Percentiles rank a stretch among this genome's conserved stretches.
Evolutionary conservation across 2,329 filamentous ascomycete genomes (phyloP).

Genomic region (Fusarium zealandicum): DNA sequence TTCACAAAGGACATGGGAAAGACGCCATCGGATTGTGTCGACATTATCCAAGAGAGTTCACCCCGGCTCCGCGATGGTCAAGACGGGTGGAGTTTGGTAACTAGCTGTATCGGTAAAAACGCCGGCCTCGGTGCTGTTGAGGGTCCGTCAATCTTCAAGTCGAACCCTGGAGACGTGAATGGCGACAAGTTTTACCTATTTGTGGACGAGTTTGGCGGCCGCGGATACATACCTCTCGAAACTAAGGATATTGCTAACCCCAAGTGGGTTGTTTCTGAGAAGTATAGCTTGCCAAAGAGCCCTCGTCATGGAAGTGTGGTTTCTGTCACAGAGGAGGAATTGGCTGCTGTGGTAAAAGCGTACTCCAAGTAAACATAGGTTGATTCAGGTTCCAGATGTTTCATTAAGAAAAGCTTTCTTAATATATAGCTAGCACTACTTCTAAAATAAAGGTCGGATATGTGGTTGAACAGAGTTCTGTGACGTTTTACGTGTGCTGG

Average conservation of each 20-base stretch:
- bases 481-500: too few relatives aligned
- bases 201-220: not conserved
- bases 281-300: not conserved
- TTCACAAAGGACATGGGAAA: slow-evolving; percentile 6
- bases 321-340: not conserved
- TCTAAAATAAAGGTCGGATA: too few relatives aligned
- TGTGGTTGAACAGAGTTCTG: too few relatives aligned
- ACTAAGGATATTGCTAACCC: not conserved
- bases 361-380: not conserved
- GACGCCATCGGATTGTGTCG: not conserved
- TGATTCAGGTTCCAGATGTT: too few relatives aligned
- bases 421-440: too few relatives aligned
- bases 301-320: slow-evolving; percentile 13
- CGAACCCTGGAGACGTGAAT: not conserved
- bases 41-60: slow-evolving; percentile 5
- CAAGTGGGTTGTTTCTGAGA: not conserved
- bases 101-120: slow-evolving; percentile 8
- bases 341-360: not conserved
- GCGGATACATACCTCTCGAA: slow-evolving; percentile 8
- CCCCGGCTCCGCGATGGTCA: not conserved
- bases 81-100: not conserved
- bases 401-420: too few relatives aligned
- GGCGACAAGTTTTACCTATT: not conserved
- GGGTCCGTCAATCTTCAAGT: slow-evolving; percentile 12
- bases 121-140: slow-evolving; percentile 6